Conservation (phyloP, 192 early-diverging fungal genomes). For the Coemansia sp. region DNA sequence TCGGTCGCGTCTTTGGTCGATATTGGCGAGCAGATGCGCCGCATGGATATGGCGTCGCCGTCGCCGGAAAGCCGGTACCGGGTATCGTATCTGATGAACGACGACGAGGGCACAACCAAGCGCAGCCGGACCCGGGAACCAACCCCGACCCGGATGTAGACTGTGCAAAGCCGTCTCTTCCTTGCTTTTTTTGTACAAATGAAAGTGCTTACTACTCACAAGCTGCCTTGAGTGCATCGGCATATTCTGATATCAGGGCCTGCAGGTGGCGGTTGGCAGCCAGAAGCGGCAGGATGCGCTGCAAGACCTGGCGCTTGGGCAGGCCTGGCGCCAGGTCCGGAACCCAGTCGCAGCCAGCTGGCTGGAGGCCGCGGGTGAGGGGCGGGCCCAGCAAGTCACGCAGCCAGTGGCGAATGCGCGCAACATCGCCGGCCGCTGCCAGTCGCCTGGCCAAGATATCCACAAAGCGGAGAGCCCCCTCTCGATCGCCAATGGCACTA, state of each 20-base stretch:
- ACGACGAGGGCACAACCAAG: slow-evolving; percentile 18
- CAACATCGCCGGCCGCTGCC: slow-evolving; percentile 6
- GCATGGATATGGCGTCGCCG: slow-evolving; percentile 13
- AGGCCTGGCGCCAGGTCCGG: slow-evolving; percentile 35
- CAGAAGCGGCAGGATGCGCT: slow-evolving; percentile 61
- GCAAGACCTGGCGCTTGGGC: slow-evolving; percentile 61
- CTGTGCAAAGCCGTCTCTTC: not conserved
- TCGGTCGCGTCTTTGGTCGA: slow-evolving; percentile 14
- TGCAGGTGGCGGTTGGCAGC: slow-evolving; percentile 64
- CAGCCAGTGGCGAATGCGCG: slow-evolving; percentile 20
- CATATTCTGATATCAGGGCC: slow-evolving; percentile 55
- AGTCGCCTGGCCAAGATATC: slow-evolving; percentile 11
- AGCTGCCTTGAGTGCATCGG: slow-evolving; percentile 5
- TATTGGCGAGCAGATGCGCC: slow-evolving; percentile 41
- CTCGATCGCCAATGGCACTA: not conserved
- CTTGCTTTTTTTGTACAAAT: not conserved
- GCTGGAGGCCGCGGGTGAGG: not conserved
- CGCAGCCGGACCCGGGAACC: slow-evolving; percentile 36
- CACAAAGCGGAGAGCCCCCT: slow-evolving; percentile 21
- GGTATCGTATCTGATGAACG: too few relatives aligned
- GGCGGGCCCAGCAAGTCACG: slow-evolving; percentile 38
- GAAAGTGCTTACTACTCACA: not conserved
- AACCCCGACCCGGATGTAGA: slow-evolving; percentile 21
- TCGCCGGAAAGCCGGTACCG: not conserved
- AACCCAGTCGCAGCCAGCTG: not conserved